Percentiles rank a stretch among this genome's conserved stretches.
These are phyloP conservation scores for Suillus brevipes DNA, from an alignment of 768 basidiomycete genomes.

Conservation along the genomic window DNA sequence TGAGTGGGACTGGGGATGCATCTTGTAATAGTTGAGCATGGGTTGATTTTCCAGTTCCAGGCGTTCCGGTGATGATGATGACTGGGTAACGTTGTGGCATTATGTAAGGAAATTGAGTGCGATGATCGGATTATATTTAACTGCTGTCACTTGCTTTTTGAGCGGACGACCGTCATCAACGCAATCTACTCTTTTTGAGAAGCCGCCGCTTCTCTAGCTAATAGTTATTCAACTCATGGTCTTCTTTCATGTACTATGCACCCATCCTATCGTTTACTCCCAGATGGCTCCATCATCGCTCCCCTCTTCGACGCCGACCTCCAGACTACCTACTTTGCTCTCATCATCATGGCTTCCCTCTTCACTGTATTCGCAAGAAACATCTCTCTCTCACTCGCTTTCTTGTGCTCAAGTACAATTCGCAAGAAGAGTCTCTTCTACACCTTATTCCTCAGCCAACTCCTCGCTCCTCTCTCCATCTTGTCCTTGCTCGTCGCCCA, in stretches of 20 bases:
- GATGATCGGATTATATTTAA: slow-evolving; percentile 1
- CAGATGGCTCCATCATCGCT: slow-evolving; percentile 62
- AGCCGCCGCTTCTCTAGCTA: too few species aligned
- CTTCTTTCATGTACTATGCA: background rate
- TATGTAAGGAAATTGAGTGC: background rate
- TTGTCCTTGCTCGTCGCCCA: slow-evolving; percentile 47
- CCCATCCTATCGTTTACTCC: slow-evolving; percentile 38
- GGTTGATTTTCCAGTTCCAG: slow-evolving; percentile 95
- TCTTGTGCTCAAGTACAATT: slow-evolving; percentile 53
- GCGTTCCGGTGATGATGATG: slow-evolving; percentile 87
- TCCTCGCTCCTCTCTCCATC: slow-evolving; percentile 47
- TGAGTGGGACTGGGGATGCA: slow-evolving; percentile 67
- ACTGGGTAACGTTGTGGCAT: slow-evolving; percentile 21
- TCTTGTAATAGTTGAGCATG: slow-evolving; percentile 82
- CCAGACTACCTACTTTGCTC: slow-evolving; percentile 37
- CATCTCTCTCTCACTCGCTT: slow-evolving; percentile 48
- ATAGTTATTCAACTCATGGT: background rate
- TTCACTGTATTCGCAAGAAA: slow-evolving; percentile 55
- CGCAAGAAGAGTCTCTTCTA: slow-evolving; percentile 63
- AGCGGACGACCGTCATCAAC: background rate
- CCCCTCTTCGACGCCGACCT: slow-evolving; percentile 47
- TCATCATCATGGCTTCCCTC: slow-evolving; percentile 51
- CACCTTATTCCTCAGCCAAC: slow-evolving; percentile 53
- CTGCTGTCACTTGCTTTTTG: background rate
- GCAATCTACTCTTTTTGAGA: slow-evolving; percentile 14